phyloP scores from a whole-genome alignment of 345 rosid genomes.

The Erysimum cheiranthoides region DNA sequence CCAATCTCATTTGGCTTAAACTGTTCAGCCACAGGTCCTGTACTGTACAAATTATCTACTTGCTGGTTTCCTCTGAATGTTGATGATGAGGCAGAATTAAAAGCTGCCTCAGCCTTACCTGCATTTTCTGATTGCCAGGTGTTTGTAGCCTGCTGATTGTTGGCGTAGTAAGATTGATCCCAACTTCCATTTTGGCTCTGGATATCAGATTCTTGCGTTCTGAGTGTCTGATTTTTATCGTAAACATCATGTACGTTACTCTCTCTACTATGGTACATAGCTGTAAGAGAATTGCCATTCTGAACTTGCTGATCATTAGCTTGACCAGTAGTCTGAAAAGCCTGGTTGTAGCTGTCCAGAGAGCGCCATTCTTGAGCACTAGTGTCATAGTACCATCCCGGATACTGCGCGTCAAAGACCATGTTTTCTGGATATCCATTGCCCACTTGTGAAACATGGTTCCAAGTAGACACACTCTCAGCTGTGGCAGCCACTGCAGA shows the following conservation, averaged over 20 bases:
- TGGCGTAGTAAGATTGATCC: conserved; percentile 56
- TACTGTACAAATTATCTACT: conserved; percentile 53
- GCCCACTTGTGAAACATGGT: conserved; percentile 66
- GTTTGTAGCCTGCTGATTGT: conserved; percentile 51
- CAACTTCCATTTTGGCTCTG: conserved; percentile 57
- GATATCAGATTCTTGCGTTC: conserved; percentile 49
- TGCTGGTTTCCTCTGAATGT: conserved; percentile 59
- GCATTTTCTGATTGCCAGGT: conserved; percentile 59
- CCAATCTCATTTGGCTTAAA: conserved; percentile 55
- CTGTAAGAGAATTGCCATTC: conserved; percentile 56
- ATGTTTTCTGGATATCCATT: conserved; percentile 91
- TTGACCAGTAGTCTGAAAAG: conserved; percentile 55
- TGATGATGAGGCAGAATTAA: conserved; percentile 36
- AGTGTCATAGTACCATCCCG: conserved; percentile 93
- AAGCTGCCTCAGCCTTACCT: conserved; percentile 43
- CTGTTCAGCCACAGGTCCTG: conserved; percentile 50
- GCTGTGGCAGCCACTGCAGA: conserved; percentile 60
- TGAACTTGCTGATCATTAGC: conserved; percentile 61
- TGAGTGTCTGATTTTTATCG: conserved; percentile 52
- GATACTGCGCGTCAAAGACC: conserved; percentile 88
- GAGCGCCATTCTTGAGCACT: conserved; percentile 73
- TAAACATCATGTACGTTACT: conserved; percentile 49
- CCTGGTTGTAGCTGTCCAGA: conserved; percentile 71
- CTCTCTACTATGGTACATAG: conserved; percentile 43
- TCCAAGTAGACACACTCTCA: conserved; percentile 67